Conservation (phyloP, 2,329 filamentous ascomycete genomes). For the Penicillium sp. region DNA sequence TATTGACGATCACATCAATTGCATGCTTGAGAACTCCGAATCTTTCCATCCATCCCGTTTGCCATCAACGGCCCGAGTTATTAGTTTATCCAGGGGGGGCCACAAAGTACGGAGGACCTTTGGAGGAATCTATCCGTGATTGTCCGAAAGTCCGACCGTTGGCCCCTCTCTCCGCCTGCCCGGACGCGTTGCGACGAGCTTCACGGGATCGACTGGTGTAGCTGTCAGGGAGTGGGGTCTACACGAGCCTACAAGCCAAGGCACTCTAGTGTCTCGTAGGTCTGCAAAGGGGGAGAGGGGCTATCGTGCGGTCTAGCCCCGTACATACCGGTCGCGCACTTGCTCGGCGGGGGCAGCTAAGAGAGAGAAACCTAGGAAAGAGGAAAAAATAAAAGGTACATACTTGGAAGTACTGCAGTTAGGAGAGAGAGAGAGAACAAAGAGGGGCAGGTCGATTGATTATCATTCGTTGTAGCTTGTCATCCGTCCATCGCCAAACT, state of each 20-base stretch:
- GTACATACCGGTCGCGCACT: conserved; percentile 1
- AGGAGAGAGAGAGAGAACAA: background rate
- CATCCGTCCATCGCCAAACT: background rate
- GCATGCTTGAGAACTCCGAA: background rate
- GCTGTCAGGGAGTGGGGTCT: background rate
- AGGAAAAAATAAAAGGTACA: background rate
- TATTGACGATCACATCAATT: background rate
- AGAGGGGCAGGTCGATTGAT: background rate
- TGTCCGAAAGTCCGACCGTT: conserved; percentile 9
- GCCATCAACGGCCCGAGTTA: background rate
- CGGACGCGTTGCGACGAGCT: conserved; percentile 2
- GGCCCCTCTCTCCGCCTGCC: background rate
- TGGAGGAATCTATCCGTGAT: conserved; percentile 4
- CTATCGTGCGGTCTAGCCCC: conserved; percentile 16
- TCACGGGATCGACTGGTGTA: conserved; percentile 12
- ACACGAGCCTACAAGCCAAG: background rate
- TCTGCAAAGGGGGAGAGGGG: background rate
- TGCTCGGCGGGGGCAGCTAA: background rate
- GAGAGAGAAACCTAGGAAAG: background rate
- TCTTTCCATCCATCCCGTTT: background rate
- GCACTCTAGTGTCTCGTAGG: too few relatives aligned
- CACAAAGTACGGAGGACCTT: conserved; percentile 1
- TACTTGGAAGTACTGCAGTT: background rate
- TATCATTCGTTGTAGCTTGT: background rate
- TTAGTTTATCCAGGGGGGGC: background rate